Evolutionary conservation across 306 rosid genomes (phyloP), one percentile per base, ranked within the genome.

Genomic region (Senna siamea): DNA sequence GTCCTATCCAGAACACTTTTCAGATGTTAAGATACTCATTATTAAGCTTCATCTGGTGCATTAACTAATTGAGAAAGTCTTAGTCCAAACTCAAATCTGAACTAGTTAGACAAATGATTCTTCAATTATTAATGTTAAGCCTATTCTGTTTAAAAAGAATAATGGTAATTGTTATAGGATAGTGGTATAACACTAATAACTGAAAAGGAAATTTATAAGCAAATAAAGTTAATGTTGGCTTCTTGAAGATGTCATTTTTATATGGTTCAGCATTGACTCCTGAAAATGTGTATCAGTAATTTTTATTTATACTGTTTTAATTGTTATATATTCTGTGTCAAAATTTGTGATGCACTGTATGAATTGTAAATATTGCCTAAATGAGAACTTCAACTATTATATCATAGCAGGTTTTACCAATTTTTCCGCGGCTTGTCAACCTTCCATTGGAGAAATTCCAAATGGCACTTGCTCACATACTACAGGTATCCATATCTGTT

Each of bases 361-460:
- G 3, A 46, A 46, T 43, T n/a, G n/a, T 52, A 14, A 57, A 70
- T 66, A 12, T 66, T 38, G 17, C 17, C 14, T 69, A 7, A 41
- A 28, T 73, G 65, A 57, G 54, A 66, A 34, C 70, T 65, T 66
- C 65, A 67, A 86, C 61, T 76, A 44, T 82, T 81, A 52, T 9
- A 44, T 65, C 75, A 51, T 70, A 9, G 69, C 96, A 93, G 97
- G 98, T 93, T 67, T 85, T 93, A 70, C 98, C 97, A 37, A 88
- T 93, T 77, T 89, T 93, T 66, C 97, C 98, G 58, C 89, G 78
- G 71, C 96, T 93, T 78, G 89, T 93, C 20, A 92, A 84, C 77
- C 97, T 93, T 59, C 97, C 98, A 60, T 76, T 89, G 78, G 98
- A 93, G 60, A 93, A 93, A 85, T 93, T 93, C 79, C 96, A 93